Evolutionary conservation across 1,139 yeast species (phyloP).

Genomic region (Pneumocystis murina): DNA sequence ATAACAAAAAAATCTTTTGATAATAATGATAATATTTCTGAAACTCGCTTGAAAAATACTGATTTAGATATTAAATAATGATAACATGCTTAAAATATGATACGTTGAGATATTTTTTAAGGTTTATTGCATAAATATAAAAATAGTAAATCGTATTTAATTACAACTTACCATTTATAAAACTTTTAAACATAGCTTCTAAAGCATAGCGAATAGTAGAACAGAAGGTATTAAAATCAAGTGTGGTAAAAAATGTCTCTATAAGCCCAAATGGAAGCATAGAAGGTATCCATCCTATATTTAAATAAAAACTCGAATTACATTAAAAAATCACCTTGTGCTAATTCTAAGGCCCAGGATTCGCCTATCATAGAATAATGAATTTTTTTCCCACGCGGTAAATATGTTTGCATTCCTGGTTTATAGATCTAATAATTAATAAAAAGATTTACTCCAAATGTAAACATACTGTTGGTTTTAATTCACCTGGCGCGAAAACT

Average conservation of each 20-base stretch:
- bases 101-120: background rate
- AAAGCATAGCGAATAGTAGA: constrained; percentile 64
- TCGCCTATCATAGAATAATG: constrained; percentile 69
- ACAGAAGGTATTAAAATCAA: constrained; percentile 55
- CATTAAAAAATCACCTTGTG: constrained; percentile 40
- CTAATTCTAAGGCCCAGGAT: constrained; percentile 79
- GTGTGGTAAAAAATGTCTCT: constrained; percentile 63
- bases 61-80: background rate
- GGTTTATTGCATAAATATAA: background rate
- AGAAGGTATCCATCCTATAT: constrained; percentile 72
- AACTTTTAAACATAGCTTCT: constrained; percentile 55
- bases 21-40: background rate
- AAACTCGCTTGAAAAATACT: background rate
- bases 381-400: constrained; percentile 54
- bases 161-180: constrained; percentile 53
- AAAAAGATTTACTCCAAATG: background rate
- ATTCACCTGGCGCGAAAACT: constrained; percentile 52
- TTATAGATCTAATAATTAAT: constrained; percentile 13
- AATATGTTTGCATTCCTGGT: constrained; percentile 51
- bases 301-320: background rate
- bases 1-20: background rate
- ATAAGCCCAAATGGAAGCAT: constrained; percentile 93
- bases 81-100: background rate
- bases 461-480: constrained; percentile 13
- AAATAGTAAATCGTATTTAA: background rate